Conservation (phyloP, 78 protist genomes). For the Diacronema lutheri region DNA sequence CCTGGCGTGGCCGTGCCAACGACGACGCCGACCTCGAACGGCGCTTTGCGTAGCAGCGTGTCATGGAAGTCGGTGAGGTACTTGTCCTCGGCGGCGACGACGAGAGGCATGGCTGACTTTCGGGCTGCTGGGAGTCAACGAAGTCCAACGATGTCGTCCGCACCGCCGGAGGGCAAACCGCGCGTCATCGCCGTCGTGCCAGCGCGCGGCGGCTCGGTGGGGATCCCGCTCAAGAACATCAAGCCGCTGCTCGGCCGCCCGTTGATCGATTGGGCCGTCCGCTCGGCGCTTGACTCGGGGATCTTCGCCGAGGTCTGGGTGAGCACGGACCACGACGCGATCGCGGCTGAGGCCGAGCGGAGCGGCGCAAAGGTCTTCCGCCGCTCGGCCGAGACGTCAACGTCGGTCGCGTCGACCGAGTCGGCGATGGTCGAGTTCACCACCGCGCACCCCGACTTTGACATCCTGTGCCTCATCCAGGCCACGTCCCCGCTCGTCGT, state of each 20-base stretch:
- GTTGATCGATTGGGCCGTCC: neutral
- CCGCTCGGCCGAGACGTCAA: neutral
- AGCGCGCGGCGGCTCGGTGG: constrained; percentile 11
- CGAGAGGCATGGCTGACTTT: too few relatives aligned
- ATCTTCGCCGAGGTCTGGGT: neutral
- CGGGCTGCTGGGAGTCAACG: too few relatives aligned
- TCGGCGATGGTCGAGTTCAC: neutral
- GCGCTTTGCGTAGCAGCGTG: too few relatives aligned
- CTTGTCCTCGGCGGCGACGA: too few relatives aligned
- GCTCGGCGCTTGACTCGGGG: neutral
- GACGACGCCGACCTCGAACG: too few relatives aligned
- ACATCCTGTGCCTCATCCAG: constrained; percentile 7
- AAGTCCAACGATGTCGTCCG: too few relatives aligned
- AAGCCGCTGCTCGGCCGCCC: neutral
- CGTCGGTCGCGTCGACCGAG: neutral
- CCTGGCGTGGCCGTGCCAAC: too few relatives aligned
- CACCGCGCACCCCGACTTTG: neutral
- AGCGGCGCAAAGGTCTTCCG: neutral
- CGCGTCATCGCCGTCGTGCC: neutral
- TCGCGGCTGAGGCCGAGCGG: neutral
- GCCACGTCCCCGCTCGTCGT: neutral
- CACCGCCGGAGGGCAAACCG: neutral
- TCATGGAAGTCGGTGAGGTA: too few relatives aligned
- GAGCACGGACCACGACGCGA: neutral
- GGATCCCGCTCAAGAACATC: constrained; percentile 4